These are phyloP conservation scores for Boletus tylopilopsis DNA, from an alignment of 768 basidiomycete genomes.

Conservation along the genomic window DNA sequence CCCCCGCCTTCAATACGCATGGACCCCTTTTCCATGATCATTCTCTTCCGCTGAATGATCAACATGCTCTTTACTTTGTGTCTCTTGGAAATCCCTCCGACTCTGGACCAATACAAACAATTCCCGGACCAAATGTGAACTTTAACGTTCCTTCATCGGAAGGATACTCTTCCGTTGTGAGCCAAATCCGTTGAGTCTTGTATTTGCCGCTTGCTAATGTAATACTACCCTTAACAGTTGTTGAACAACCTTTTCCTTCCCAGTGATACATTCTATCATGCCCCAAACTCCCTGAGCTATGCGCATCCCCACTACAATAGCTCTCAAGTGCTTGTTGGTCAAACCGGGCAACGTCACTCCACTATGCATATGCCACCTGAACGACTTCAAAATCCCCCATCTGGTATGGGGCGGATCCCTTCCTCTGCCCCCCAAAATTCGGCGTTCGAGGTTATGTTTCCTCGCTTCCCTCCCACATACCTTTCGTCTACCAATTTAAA, in stretches of 20 bases:
- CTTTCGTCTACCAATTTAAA: neutral
- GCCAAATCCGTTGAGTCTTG: neutral
- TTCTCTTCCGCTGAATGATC: too few relatives aligned
- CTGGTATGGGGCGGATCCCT: neutral
- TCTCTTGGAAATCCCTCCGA: neutral
- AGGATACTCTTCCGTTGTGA: neutral
- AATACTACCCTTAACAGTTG: neutral
- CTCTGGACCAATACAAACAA: neutral
- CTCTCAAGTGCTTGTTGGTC: neutral
- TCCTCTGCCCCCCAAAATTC: neutral
- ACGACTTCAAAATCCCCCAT: neutral
- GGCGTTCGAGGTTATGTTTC: neutral
- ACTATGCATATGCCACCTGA: neutral
- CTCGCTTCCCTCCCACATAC: too few relatives aligned
- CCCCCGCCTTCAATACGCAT: neutral
- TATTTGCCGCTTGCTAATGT: neutral
- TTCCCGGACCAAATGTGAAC: too few relatives aligned
- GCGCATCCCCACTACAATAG: neutral
- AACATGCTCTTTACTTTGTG: too few relatives aligned
- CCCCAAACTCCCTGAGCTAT: too few relatives aligned
- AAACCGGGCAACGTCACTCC: neutral
- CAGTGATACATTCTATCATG: too few relatives aligned
- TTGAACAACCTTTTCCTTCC: neutral
- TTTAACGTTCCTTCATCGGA: rapidly evolving
- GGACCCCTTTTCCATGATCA: too few relatives aligned